These are phyloP conservation scores for Microbotryum lychnidis-dioicae DNA, from an alignment of 1,284 basidiomycete species.

Conservation along the genomic window DNA sequence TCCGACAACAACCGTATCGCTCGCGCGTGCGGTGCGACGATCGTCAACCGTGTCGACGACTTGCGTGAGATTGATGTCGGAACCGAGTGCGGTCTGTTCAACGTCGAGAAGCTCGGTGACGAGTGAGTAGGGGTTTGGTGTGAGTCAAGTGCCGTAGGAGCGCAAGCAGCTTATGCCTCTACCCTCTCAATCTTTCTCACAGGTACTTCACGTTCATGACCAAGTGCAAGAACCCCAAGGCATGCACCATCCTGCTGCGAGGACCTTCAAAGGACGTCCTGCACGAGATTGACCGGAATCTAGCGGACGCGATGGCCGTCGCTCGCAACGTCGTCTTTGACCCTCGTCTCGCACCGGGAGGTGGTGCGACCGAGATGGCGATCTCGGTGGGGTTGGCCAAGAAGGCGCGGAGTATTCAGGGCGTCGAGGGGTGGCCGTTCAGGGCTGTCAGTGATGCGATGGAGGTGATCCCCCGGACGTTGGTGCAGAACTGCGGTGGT, in stretches of 20 bases:
- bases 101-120: constrained; percentile 95
- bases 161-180: neutral
- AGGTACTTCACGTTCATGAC: constrained; percentile 96
- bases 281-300: constrained; percentile 95
- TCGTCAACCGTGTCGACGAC: constrained; percentile 94
- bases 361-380: constrained; percentile 97
- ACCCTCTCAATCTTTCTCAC: neutral
- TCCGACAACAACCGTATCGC: constrained; percentile 99
- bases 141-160: neutral
- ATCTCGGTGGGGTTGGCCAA: constrained; percentile 81
- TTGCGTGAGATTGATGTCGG: constrained; percentile 85
- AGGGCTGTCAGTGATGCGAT: constrained; percentile 89
- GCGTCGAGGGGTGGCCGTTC: constrained; percentile 84
- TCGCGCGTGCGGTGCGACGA: constrained; percentile 87
- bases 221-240: constrained; percentile 85
- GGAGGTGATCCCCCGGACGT: constrained; percentile 92
- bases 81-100: constrained; percentile 85
- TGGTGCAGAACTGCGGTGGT: constrained; percentile 92
- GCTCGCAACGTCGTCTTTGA: constrained; percentile 96
- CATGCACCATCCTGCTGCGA: constrained; percentile 96
- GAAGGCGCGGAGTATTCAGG: constrained; percentile 68
- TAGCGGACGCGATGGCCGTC: constrained; percentile 95
- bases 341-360: constrained; percentile 81
- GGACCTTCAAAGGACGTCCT: constrained; percentile 97
- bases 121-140: constrained; percentile 53